Evolutionary conservation across 257 asterid species (phyloP), one percentile per base, ranked within the genome.

Genomic region (Solanum appendiculatum): DNA sequence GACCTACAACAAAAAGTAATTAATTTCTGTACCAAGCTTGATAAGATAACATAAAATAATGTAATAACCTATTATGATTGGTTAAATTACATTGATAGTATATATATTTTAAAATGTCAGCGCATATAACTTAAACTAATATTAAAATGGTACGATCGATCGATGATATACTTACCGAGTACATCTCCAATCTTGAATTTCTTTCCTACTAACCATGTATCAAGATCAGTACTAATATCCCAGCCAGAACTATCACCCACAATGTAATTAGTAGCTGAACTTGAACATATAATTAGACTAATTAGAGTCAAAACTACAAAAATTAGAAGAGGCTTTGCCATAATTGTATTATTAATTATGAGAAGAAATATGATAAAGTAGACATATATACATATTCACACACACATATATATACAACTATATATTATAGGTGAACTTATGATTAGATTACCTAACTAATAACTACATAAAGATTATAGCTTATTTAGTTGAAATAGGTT

Each of bases 221-320:
- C 96, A 16, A 94, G 91, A 86, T 95, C 93, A 9, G 99, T 93
- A 90, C 99, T 96, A 83, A 96, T 94, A 83, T 96, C 99, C 99
- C 99, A 96, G 33, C 99, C 99, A 66, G 95, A 86, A 90, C 3
- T 95, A 31, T 91, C 98, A 5, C 99, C 99, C 36, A 96, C 97
- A 5, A 85, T 87, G 86, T 93, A 89, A 23, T 91, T 78, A 18
- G 93, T 91, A 27, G 96, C 95, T 13, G 93, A 89, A 85, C 92
- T 88, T 90, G 89, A 88, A 48, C 88, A 85, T 29, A 87, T 64
- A 56, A 73, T 36, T 73, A 84, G 75, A 40, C 89, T 74, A 63
- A 63, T 63, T 40, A 90, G 27, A 83, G 92, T 74, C 14, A 87
- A 6, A 81, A 81, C 29, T 9, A 89, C 75, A 23, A 87, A 88